A percentile compares a stretch with the other conserved stretches of the same genome.
These are phyloP conservation scores for Macroventuria anomochaeta DNA, from an alignment of 2,329 filamentous ascomycete species.

Conservation along the genomic window DNA sequence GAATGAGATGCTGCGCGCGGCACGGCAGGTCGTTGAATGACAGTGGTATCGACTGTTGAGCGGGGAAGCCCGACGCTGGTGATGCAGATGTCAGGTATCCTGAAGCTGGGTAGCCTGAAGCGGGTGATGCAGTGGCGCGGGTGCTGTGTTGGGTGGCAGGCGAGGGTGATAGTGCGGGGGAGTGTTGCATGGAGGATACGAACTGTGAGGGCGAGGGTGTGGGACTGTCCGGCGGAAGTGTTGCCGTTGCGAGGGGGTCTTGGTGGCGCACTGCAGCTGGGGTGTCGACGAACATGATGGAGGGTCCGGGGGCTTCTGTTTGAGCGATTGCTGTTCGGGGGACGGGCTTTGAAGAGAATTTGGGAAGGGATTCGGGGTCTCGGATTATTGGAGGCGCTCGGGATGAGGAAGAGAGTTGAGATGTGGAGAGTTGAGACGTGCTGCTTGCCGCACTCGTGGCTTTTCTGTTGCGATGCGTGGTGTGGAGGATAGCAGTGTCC, in stretches of 20 bases:
- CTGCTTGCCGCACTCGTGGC: constrained; percentile 25
- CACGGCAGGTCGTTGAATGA: constrained; percentile 88
- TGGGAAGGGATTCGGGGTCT: constrained; percentile 61
- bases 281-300: constrained; percentile 74
- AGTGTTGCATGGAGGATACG: constrained; percentile 5
- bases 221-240: background rate
- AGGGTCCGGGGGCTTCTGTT: constrained; percentile 70
- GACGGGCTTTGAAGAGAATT: constrained; percentile 75
- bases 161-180: background rate
- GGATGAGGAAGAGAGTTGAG: constrained; percentile 27
- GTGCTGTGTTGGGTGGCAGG: constrained; percentile 1
- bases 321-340: constrained; percentile 70
- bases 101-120: constrained; percentile 1
- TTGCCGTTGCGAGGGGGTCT: constrained; percentile 30
- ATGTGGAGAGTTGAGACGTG: constrained; percentile 27
- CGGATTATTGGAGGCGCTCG: constrained; percentile 59
- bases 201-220: constrained; percentile 8
- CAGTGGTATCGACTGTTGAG: constrained; percentile 69
- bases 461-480: constrained; percentile 7
- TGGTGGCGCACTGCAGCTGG: constrained; percentile 25
- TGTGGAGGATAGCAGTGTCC: constrained; percentile 34
- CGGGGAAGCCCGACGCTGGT: constrained; percentile 55
- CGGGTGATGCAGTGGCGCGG: background rate
- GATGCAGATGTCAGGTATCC: constrained; percentile 8
- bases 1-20: constrained; percentile 81